Conservation (phyloP, 2,329 filamentous ascomycete species). For the Aureobasidium sp. region DNA sequence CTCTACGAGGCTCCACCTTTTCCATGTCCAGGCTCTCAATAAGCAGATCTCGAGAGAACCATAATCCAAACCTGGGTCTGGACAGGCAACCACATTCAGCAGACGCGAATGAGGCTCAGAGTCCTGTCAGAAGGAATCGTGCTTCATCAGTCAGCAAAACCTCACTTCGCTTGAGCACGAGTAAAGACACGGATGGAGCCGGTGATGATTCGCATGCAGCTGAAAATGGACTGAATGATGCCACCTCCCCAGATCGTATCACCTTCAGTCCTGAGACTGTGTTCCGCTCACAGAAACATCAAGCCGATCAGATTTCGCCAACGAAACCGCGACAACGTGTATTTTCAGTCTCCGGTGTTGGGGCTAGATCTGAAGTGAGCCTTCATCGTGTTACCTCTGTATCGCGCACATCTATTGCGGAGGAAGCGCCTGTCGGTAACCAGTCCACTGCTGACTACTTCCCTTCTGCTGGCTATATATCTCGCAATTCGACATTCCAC, state of each 20-base stretch:
- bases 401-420: neutral
- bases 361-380: constrained; percentile 24
- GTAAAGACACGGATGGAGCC: neutral
- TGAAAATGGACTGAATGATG: neutral
- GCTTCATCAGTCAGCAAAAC: neutral
- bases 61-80: neutral
- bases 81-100: neutral
- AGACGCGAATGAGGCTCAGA: neutral
- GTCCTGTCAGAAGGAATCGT: neutral
- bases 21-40: neutral
- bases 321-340: neutral
- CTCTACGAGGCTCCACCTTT: neutral
- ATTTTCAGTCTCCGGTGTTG: constrained; percentile 21
- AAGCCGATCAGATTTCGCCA: neutral
- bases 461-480: constrained; percentile 24
- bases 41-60: neutral
- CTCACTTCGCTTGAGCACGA: neutral
- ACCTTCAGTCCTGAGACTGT: constrained; percentile 25
- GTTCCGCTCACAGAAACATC: constrained; percentile 14
- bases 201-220: neutral
- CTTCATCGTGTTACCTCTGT: constrained; percentile 15
- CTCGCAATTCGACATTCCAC: constrained; percentile 48
- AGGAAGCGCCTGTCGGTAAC: neutral
- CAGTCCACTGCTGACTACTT: constrained; percentile 12
- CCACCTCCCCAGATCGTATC: constrained; percentile 17